Base-by-base conservation (phyloP, 164 flowering plant species). In the Euptelea pleiosperma region DNA sequence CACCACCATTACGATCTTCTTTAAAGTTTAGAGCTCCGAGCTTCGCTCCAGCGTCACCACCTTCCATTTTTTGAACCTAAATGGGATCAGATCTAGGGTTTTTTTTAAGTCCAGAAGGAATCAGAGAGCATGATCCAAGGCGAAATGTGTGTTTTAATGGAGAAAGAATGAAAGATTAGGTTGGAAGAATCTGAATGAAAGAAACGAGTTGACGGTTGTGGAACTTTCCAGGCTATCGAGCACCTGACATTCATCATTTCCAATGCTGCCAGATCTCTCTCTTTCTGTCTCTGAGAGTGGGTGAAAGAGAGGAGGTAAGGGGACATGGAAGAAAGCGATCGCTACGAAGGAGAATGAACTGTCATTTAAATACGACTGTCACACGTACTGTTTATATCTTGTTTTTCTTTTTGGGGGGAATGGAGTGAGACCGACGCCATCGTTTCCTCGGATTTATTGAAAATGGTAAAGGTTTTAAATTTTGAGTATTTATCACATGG, bases 61-160 rank as follows among this genome's bases (percentile, higher is more conserved):
- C 82, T 63, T 81, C 91, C 85, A 82, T 79, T 26, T 57, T 48
- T 12, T 10, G 37, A 66, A n/a, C 21, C 25, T 26, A 42, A 66
- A 37, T 15, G 24, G 0, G 19, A 50, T 42, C 42, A 42, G 56
- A 48, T 33, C 62, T 31, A 42, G 45, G 40, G n/a, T n/a, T n/a
- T n/a, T n/a, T n/a, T n/a, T n/a, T n/a, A n/a, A n/a, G n/a, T n/a
- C n/a, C n/a, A n/a, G n/a, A n/a, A n/a, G n/a, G n/a, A n/a, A n/a
- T n/a, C n/a, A n/a, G n/a, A n/a, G n/a, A n/a, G n/a, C n/a, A n/a
- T n/a, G n/a, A n/a, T n/a, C n/a, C n/a, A n/a, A n/a, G n/a, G n/a
- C n/a, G n/a, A n/a, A n/a, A n/a, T n/a, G n/a, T n/a, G n/a, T n/a
- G n/a, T n/a, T 35, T 41, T 28, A 55, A 63, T 31, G 29, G 6